Evolutionary conservation across 495 filamentous ascomycete species (phyloP), one percentile per base, ranked within the genome.

Genomic region (Aspergillus incahuasiensis): DNA sequence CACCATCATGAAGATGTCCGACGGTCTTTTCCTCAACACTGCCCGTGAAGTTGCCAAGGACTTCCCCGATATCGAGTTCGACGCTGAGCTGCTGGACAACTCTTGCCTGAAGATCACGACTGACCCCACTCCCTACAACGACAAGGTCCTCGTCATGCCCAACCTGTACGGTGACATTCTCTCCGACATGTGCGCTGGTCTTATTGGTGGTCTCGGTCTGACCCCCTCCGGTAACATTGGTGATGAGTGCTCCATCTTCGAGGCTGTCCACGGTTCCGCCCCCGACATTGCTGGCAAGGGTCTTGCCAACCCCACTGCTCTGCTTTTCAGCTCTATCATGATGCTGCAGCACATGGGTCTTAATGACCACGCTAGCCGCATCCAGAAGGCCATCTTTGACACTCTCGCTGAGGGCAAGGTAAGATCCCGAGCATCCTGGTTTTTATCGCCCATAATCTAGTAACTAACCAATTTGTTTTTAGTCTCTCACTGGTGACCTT

Each of bases 1-100:
- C 66, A 98, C 95, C 66, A 98, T 97, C 80, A 97, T 97, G 94
- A 98, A 98, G 86, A 97, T 97, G 95, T 87, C 82, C 74, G 94
- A 98, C 74, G 94, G 94, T 76, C 88, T 98, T 47, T 98, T 98
- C 86, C 80, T 97, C 55, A 87, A 82, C 73, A 87, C 83, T 50
- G 95, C 91, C 63, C 77, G 85, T 30, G 80, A 91, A 22, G 79
- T 98, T 67, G 76, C 89, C 71, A 92, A 96, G 84, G 91, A 97
- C 62, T 97, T 89, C 84, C 92, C 95, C 56, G 79, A 87, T 48
- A 83, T 97, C 63, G 86, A 96, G 71, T 97, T 97, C 74, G 92
- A 97, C 64, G 88, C 89, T 61, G 95, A 97, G 79, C 80, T 98
- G 58, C 85, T 98, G 60, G 94, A 98, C 83, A 98, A 98, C 81